A percentile compares a stretch with the other conserved stretches of the same genome.
Evolutionary conservation across 495 filamentous ascomycete species (phyloP).

Genomic region (Annulohypoxylon stygium): DNA sequence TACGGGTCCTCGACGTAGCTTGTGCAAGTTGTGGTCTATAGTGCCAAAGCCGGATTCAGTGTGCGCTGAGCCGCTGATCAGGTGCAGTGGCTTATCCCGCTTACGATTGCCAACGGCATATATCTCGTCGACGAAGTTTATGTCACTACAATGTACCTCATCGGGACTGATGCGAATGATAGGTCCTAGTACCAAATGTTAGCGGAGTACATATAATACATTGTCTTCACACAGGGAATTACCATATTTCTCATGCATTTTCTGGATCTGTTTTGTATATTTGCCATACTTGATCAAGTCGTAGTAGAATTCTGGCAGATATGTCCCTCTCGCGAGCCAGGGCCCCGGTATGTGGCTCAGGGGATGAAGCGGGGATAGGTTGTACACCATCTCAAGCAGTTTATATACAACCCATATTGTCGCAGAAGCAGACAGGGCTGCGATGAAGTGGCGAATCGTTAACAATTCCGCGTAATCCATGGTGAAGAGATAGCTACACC

Average conservation of each 20-base stretch:
- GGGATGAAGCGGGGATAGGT: constrained; percentile 52
- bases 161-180: constrained; percentile 56
- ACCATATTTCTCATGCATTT: constrained; percentile 64
- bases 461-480: constrained; percentile 9
- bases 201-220: background rate
- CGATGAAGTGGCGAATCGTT: background rate
- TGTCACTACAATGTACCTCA: constrained; percentile 53
- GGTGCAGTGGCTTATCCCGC: constrained; percentile 50
- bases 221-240: background rate
- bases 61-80: constrained; percentile 31
- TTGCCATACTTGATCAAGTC: constrained; percentile 60
- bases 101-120: constrained; percentile 49
- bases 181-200: constrained; percentile 45
- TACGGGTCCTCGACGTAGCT: constrained; percentile 54
- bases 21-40: constrained; percentile 61
- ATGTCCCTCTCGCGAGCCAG: constrained; percentile 60
- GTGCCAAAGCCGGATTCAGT: constrained; percentile 57
- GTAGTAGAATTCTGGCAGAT: constrained; percentile 65
- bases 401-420: constrained; percentile 36
- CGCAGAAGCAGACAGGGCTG: background rate
- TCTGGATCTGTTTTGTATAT: constrained; percentile 61
- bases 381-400: constrained; percentile 45
- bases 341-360: constrained; percentile 60
- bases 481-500: background rate
- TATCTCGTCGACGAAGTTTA: constrained; percentile 51